Conservation (phyloP, 202 grass and related monocot species). For the Panicum hallii region DNA sequence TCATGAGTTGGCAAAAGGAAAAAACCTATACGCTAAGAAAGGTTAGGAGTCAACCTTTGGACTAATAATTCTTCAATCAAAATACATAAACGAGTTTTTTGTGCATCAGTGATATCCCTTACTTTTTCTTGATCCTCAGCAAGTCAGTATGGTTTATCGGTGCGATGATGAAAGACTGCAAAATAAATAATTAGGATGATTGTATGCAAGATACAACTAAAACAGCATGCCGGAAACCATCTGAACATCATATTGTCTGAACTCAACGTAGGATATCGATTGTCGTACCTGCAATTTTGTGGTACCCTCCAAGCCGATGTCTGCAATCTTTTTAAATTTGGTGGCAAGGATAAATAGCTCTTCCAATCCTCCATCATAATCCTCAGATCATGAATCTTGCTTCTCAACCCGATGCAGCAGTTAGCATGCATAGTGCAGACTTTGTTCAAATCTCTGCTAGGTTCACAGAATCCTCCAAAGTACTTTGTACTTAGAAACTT, state of each 20-base stretch:
- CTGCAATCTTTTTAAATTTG: constrained; percentile 57
- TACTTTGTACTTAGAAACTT: constrained; percentile 74
- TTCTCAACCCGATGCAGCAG: constrained; percentile 67
- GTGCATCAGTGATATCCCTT: background rate
- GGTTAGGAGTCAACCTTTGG: background rate
- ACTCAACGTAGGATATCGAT: background rate
- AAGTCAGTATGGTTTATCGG: constrained; percentile 14
- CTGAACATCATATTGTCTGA: background rate
- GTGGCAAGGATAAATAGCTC: constrained; percentile 71
- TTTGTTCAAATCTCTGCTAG: constrained; percentile 69
- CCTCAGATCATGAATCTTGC: constrained; percentile 75
- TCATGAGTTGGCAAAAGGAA: background rate
- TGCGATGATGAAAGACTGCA: constrained; percentile 39
- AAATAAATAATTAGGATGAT: background rate
- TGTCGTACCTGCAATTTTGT: constrained; percentile 75
- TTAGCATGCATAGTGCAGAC: constrained; percentile 87
- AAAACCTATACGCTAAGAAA: background rate
- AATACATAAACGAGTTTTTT: background rate
- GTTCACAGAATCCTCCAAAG: constrained; percentile 84
- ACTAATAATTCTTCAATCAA: background rate
- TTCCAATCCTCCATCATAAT: constrained; percentile 77
- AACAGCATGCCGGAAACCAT: background rate
- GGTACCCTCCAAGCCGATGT: constrained; percentile 58
- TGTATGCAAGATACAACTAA: background rate
- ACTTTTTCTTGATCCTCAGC: constrained; percentile 25